Evolutionary conservation across 176 grass and related monocot genomes (phyloP).

Genomic region (Thinopyrum elongatum): DNA sequence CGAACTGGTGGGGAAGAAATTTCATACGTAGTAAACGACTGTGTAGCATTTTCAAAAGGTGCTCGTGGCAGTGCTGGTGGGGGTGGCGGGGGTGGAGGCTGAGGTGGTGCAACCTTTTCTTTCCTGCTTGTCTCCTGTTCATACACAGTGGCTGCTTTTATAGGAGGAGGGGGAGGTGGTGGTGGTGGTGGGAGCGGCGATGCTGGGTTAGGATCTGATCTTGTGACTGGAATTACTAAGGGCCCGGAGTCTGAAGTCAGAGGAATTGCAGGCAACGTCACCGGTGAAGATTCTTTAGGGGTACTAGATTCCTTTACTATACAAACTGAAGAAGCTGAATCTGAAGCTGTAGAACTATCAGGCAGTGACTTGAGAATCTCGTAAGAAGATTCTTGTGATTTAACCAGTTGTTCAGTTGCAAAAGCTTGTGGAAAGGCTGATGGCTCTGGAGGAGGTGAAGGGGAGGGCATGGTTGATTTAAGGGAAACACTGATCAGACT

Average conservation of each 20-base stretch:
- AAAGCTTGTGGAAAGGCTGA: constrained; percentile 19
- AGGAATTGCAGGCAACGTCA: constrained; percentile 10
- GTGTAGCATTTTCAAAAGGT: constrained; percentile 20
- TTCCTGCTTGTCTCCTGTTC: constrained; percentile 13
- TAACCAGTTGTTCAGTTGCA: background rate
- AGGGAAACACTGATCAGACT: constrained; percentile 39
- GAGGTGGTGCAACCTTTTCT: constrained; percentile 29
- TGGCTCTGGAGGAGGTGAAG: constrained; percentile 32
- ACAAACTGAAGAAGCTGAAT: constrained; percentile 21
- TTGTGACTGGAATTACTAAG: background rate
- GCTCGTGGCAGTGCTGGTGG: background rate
- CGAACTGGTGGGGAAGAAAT: background rate
- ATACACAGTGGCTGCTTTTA: constrained; percentile 18
- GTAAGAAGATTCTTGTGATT: constrained; percentile 30
- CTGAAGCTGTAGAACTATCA: constrained; percentile 28
- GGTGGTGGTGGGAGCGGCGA: background rate
- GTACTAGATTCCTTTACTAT: constrained; percentile 26
- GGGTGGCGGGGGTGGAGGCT: constrained; percentile 18
- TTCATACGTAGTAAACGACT: constrained; percentile 17
- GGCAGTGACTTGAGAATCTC: constrained; percentile 1
- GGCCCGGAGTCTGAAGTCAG: constrained; percentile 20
- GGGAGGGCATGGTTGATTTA: constrained; percentile 32
- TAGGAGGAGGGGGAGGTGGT: constrained; percentile 15
- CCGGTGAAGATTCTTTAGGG: constrained; percentile 12
- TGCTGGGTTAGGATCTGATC: constrained; percentile 23